Evolutionary conservation across 2,329 filamentous ascomycete genomes (phyloP).

Genomic region (Talaromyces islandicus): DNA sequence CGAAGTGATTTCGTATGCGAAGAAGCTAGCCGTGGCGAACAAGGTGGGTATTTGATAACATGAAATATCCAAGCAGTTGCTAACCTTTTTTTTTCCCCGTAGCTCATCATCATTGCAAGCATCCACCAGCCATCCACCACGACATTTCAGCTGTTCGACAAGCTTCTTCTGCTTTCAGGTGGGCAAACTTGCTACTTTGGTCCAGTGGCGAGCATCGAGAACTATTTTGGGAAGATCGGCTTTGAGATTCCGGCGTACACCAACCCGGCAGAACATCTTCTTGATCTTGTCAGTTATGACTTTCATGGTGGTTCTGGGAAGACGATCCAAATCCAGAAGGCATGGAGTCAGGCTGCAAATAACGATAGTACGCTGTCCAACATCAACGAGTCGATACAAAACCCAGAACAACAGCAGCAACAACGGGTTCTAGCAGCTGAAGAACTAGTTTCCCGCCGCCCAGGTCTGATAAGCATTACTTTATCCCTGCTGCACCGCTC

Average conservation of each 20-base stretch:
- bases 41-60: conserved; percentile 45
- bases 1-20: conserved; percentile 71
- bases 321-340: neutral
- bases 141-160: conserved; percentile 76
- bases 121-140: conserved; percentile 81
- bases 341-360: neutral
- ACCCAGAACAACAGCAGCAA: neutral
- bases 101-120: conserved; percentile 72
- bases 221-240: conserved; percentile 59
- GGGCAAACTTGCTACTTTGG: conserved; percentile 72
- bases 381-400: neutral
- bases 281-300: conserved; percentile 74
- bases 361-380: neutral
- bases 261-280: conserved; percentile 74
- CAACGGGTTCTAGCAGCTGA: neutral
- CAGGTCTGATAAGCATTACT: conserved; percentile 17
- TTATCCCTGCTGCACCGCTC: conserved; percentile 67
- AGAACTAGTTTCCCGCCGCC: neutral
- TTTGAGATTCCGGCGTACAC: conserved; percentile 61
- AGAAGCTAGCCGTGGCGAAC: conserved; percentile 58
- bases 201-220: conserved; percentile 49
- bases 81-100: neutral
- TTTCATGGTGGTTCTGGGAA: conserved; percentile 48
- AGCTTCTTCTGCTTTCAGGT: conserved; percentile 64
- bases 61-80: neutral